Evolutionary conservation across 306 rosid species (phyloP).

Genomic region (Castanospermum australe): DNA sequence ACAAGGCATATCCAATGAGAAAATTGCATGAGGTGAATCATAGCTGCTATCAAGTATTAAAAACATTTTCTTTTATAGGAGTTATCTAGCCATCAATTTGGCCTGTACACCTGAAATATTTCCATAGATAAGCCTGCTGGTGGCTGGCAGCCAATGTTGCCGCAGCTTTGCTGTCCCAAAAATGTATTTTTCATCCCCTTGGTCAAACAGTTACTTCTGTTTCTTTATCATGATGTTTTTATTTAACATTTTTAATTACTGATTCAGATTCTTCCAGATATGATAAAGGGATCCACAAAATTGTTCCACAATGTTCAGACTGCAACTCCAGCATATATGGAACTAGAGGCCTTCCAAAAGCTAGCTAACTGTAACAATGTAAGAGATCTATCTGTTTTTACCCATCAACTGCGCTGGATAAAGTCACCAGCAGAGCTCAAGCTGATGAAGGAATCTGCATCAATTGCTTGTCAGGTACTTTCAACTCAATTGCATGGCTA

Average conservation of each 20-base stretch:
- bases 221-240: conserved; percentile 5
- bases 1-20: conserved; percentile 71
- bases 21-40: conserved; percentile 70
- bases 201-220: not conserved
- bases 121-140: conserved; percentile 23
- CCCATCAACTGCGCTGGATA: conserved; percentile 75
- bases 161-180: not conserved
- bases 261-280: conserved; percentile 85
- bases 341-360: conserved; percentile 68
- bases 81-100: conserved; percentile 17
- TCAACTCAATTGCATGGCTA: conserved; percentile 2
- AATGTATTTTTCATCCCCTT: not conserved
- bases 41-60: conserved; percentile 3
- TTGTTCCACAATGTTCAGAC: conserved; percentile 80
- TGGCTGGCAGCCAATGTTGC: conserved; percentile 9
- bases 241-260: conserved; percentile 39
- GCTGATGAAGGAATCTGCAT: conserved; percentile 88
- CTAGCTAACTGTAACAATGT: conserved; percentile 51
- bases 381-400: conserved; percentile 50
- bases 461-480: conserved; percentile 93
- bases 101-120: conserved; percentile 9
- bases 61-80: not conserved
- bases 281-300: conserved; percentile 58
- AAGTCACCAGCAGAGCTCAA: conserved; percentile 89
- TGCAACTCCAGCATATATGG: conserved; percentile 61